Base-by-base conservation (phyloP, 1,284 basidiomycete species). In the Microbotryum scabiosae region DNA sequence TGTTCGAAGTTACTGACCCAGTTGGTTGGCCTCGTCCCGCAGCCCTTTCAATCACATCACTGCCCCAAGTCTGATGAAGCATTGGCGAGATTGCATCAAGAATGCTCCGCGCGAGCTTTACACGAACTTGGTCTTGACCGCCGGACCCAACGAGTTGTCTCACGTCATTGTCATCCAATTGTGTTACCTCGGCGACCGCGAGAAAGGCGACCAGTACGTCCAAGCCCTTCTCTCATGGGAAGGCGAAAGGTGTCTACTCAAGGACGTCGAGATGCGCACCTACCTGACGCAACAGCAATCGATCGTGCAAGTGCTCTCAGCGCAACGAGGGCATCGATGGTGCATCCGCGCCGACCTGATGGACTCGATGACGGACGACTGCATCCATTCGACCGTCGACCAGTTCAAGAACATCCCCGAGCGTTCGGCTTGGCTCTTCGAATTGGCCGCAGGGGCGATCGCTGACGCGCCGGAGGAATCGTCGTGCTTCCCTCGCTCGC, bases 31-130 rank as follows among this genome's bases (percentile, higher is more conserved):
- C 20, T 44, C 23, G 49, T 45, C 44, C 51, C 60, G 18, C 69
- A 90, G 88, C 74, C 86, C 88, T 28, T 91, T 92, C 77, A 85
- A 89, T 72, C 82, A 82, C 51, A 81, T 84, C 9, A 93, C 89
- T 0, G 86, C 90, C 0, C 83, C 88, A 9, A 90, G 87, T 8
- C 81, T 94, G 43, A 85, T 94, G 73, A 86, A 85, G 66, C 90
- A 94, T 75, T 90, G 91, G 79, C 84, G 90, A 30, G 91, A 94
- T 74, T 92, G 90, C 72, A 82, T 93, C 76, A 93, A 93, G 72
- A 83, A 84, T 43, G 86, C 87, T 5, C 88, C 90, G 18, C 81
- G 85, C 26, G 85, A 90, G 71, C 81, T 93, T 20, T 93, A 94
- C 74, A 85, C 87, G 43, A 93, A 93, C 73, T 82, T 90, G 46